phyloP scores from a whole-genome alignment of 2,329 filamentous ascomycete species.

The Talaromyces sp. region DNA sequence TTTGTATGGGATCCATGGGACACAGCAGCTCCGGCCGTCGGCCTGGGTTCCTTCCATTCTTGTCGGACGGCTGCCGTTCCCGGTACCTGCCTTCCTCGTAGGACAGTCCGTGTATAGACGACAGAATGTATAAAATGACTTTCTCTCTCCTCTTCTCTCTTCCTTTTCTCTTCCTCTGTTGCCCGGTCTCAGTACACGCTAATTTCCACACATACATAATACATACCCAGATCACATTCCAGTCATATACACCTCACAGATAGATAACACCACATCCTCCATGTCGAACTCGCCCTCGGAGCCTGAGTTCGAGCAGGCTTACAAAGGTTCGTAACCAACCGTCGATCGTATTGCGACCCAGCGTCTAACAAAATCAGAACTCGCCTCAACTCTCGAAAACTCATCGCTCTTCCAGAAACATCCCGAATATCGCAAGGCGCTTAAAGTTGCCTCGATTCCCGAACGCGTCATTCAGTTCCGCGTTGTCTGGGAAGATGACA shows the following conservation, averaged over 20 bases:
- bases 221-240: not conserved
- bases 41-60: not conserved
- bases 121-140: not conserved
- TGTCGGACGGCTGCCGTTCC: not conserved
- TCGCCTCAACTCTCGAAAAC: conserved; percentile 90
- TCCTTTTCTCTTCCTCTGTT: not conserved
- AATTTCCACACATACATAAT: not conserved
- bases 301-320: conserved; percentile 98
- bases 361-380: conserved; percentile 58
- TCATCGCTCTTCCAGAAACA: conserved; percentile 89
- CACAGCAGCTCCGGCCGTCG: not conserved
- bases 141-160: not conserved
- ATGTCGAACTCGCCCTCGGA: conserved; percentile 85
- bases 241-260: not conserved
- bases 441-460: conserved; percentile 81
- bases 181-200: not conserved
- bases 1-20: not conserved
- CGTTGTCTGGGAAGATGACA: conserved; percentile 94
- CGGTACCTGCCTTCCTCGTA: not conserved
- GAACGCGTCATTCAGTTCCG: conserved; percentile 98
- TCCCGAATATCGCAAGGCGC: conserved; percentile 89
- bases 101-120: not conserved
- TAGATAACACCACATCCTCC: conserved; percentile 3
- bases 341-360: not conserved
- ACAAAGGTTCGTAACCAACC: conserved; percentile 64